Conservation (phyloP, 331 rosid species). For the Acacia concinna region DNA sequence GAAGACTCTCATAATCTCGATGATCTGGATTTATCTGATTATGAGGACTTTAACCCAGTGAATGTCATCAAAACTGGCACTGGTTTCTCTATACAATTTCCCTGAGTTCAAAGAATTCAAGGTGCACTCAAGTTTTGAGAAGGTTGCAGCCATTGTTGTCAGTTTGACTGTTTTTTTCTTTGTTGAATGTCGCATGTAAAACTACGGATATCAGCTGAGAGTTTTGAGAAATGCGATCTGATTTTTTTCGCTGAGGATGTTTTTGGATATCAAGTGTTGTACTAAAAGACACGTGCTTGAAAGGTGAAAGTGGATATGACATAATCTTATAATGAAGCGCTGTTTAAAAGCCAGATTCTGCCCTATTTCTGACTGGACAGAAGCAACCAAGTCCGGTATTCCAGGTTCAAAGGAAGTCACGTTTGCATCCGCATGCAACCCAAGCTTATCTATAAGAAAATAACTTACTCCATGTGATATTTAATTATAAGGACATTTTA, state of each 20-base stretch:
- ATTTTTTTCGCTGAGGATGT: not conserved
- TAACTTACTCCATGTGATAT: too few relatives aligned
- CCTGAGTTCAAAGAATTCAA: constrained; percentile 45
- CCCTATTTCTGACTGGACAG: not conserved
- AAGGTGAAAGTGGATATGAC: constrained; percentile 6
- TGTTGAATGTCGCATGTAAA: constrained; percentile 25
- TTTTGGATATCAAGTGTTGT: constrained; percentile 1
- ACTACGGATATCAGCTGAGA: not conserved
- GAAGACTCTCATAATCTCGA: constrained; percentile 47
- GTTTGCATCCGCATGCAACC: not conserved
- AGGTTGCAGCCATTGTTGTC: constrained; percentile 7
- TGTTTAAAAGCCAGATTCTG: not conserved
- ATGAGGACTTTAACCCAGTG: constrained; percentile 59
- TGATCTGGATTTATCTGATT: constrained; percentile 65
- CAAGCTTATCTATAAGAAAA: too few relatives aligned
- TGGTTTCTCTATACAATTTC: constrained; percentile 69
- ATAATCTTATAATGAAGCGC: not conserved
- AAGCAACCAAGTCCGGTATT: not conserved
- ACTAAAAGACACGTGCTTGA: constrained; percentile 3
- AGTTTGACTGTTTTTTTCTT: constrained; percentile 15
- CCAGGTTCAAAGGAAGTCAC: not conserved
- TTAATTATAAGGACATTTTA: too few relatives aligned
- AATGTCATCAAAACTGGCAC: constrained; percentile 52
- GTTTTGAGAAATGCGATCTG: constrained; percentile 3
- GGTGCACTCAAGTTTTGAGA: constrained; percentile 28